Percentiles rank a stretch among this genome's conserved stretches.
phyloP scores from a whole-genome alignment of 352 stramenopile genomes.

The Phytophthora cryptogea region DNA sequence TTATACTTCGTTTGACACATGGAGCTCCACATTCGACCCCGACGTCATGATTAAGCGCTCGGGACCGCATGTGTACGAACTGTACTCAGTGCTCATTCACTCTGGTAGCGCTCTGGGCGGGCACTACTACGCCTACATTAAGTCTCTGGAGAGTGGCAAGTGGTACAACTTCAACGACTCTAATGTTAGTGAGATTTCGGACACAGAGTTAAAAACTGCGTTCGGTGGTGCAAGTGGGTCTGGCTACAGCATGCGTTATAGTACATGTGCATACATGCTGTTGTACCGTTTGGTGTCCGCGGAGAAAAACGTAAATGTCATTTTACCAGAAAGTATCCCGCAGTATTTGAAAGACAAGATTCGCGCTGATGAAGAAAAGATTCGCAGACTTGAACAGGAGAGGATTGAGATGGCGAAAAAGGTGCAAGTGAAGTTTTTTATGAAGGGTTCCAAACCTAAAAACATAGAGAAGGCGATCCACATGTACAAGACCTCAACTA shows the following conservation, averaged over 20 bases:
- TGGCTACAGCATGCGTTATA: slow-evolving; percentile 69
- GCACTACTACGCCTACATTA: slow-evolving; percentile 96
- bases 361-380: slow-evolving; percentile 64
- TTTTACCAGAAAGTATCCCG: slow-evolving; percentile 63
- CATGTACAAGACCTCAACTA: slow-evolving; percentile 76
- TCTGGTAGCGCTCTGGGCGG: slow-evolving; percentile 90
- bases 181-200: slow-evolving; percentile 77
- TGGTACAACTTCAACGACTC: slow-evolving; percentile 92
- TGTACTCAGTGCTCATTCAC: slow-evolving; percentile 94
- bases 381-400: slow-evolving; percentile 59
- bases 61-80: slow-evolving; percentile 86
- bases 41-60: slow-evolving; percentile 62
- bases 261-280: slow-evolving; percentile 91
- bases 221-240: slow-evolving; percentile 62
- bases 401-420: slow-evolving; percentile 77
- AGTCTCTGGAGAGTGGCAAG: slow-evolving; percentile 75
- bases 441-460: slow-evolving; percentile 69
- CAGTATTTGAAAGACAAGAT: slow-evolving; percentile 74
- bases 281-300: slow-evolving; percentile 84
- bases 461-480: slow-evolving; percentile 73
- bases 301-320: slow-evolving; percentile 70
- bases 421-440: slow-evolving; percentile 79
- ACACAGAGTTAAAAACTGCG: slow-evolving; percentile 75
- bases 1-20: slow-evolving; percentile 55
- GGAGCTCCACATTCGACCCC: slow-evolving; percentile 69